phyloP scores from a whole-genome alignment of 805 yeast genomes.

The Kazachstania taianensis region DNA sequence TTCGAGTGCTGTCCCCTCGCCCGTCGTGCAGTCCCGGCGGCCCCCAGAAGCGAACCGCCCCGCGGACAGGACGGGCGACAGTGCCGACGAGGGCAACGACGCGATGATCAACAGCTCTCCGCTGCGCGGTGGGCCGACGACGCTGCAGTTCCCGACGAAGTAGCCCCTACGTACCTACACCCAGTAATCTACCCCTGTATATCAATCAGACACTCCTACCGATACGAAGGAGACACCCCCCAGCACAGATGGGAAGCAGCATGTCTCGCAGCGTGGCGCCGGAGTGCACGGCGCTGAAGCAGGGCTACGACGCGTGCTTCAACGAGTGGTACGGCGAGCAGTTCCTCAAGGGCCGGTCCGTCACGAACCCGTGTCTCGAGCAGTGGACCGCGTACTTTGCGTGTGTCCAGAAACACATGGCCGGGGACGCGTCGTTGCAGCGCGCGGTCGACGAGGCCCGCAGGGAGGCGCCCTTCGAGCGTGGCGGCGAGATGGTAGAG shows the following conservation, averaged over 20 bases:
- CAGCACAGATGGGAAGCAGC: constrained; percentile 48
- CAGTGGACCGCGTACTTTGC: constrained; percentile 80
- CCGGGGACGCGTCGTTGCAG: constrained; percentile 56
- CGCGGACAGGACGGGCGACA: not conserved
- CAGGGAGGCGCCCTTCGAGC: constrained; percentile 79
- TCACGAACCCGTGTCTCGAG: constrained; percentile 81
- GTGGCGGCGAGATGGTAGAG: constrained; percentile 40
- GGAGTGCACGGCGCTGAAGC: constrained; percentile 83
- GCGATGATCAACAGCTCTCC: constrained; percentile 5
- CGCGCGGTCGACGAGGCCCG: constrained; percentile 79
- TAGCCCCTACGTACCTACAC: not conserved
- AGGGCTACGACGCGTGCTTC: constrained; percentile 85
- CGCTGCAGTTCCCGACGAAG: constrained; percentile 3
- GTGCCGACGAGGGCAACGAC: not conserved
- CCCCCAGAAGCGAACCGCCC: too few species aligned
- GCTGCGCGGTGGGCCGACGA: not conserved
- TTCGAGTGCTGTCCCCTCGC: constrained; percentile 24
- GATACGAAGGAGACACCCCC: not conserved
- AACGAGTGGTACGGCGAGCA: constrained; percentile 90
- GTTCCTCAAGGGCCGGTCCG: constrained; percentile 44
- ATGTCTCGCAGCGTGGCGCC: constrained; percentile 92
- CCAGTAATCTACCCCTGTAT: not conserved
- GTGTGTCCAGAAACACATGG: too few species aligned
- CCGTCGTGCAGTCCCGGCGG: constrained; percentile 7
- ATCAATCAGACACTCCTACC: too few species aligned